Conservation (phyloP, 108 stramenopile genomes). For the Skeletonema tropicum region DNA sequence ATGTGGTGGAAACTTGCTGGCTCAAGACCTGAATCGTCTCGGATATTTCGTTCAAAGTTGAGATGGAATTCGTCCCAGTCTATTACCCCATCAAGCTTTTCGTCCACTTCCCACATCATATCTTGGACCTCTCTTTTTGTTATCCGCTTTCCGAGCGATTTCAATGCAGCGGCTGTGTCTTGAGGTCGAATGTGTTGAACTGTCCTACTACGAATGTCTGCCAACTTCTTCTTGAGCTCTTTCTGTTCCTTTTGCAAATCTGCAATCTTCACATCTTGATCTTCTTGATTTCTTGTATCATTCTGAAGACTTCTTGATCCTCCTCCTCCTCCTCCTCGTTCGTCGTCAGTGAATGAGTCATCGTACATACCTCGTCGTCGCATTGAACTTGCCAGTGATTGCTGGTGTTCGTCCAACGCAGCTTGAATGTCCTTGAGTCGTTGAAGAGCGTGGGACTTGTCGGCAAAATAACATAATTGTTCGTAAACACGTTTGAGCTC, state of each 20-base stretch:
- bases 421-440: slow-evolving; percentile 34
- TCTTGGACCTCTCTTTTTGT: slow-evolving; percentile 80
- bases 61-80: slow-evolving; percentile 91
- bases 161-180: slow-evolving; percentile 74
- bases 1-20: slow-evolving; percentile 83
- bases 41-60: slow-evolving; percentile 87
- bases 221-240: slow-evolving; percentile 29
- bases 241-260: slow-evolving; percentile 36
- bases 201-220: slow-evolving; percentile 37
- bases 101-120: slow-evolving; percentile 94
- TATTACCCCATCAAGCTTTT: slow-evolving; percentile 84
- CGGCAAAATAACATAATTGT: slow-evolving; percentile 52
- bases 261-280: slow-evolving; percentile 15
- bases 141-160: slow-evolving; percentile 62
- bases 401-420: slow-evolving; percentile 26
- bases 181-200: slow-evolving; percentile 51
- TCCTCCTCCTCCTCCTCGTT: slow-evolving; percentile 3
- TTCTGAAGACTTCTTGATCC: neutral
- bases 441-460: slow-evolving; percentile 43
- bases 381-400: slow-evolving; percentile 28
- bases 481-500: slow-evolving; percentile 57
- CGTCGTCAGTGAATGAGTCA: slow-evolving; percentile 5
- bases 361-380: slow-evolving; percentile 16
- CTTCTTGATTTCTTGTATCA: neutral
- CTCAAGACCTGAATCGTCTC: slow-evolving; percentile 84